These are phyloP conservation scores for Quercus mongolica DNA, from an alignment of 306 rosid genomes.

Conservation along the genomic window DNA sequence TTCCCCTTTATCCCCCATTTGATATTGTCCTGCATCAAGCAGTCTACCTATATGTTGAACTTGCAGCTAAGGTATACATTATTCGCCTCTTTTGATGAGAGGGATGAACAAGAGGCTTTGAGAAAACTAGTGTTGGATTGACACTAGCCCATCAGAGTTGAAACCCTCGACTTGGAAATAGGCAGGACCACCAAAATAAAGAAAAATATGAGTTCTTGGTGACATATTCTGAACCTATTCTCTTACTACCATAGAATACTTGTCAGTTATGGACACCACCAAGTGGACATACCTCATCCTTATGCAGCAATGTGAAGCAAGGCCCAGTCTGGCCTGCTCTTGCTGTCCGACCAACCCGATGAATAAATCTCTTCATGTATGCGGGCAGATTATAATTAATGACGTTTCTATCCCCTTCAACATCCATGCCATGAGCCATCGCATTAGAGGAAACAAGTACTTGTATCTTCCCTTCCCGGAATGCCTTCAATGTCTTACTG, in stretches of 20 bases:
- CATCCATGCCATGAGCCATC: slow-evolving; percentile 98
- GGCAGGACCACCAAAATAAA: background rate
- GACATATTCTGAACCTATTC: background rate
- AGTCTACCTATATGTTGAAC: no score
- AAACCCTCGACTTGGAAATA: background rate
- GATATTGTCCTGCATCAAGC: no score
- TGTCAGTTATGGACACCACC: background rate
- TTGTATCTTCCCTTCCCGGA: slow-evolving; percentile 76
- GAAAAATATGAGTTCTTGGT: background rate
- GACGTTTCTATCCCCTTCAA: slow-evolving; percentile 81
- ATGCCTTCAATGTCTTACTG: slow-evolving; percentile 78
- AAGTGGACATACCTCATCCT: slow-evolving; percentile 63
- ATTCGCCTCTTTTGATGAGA: background rate
- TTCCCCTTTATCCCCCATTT: no score
- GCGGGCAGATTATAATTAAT: slow-evolving; percentile 80
- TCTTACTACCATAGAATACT: background rate
- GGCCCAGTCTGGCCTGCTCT: slow-evolving; percentile 89
- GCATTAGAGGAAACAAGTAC: slow-evolving; percentile 96
- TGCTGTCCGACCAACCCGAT: slow-evolving; percentile 93
- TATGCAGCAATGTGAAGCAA: slow-evolving; percentile 72
- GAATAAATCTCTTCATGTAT: slow-evolving; percentile 81
- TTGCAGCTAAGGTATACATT: background rate
- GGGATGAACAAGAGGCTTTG: slow-evolving; percentile 2
- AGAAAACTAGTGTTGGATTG: background rate
- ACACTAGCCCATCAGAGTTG: background rate